Evolutionary conservation across 2,329 filamentous ascomycete species (phyloP).

Genomic region (Apiospora arundinis): DNA sequence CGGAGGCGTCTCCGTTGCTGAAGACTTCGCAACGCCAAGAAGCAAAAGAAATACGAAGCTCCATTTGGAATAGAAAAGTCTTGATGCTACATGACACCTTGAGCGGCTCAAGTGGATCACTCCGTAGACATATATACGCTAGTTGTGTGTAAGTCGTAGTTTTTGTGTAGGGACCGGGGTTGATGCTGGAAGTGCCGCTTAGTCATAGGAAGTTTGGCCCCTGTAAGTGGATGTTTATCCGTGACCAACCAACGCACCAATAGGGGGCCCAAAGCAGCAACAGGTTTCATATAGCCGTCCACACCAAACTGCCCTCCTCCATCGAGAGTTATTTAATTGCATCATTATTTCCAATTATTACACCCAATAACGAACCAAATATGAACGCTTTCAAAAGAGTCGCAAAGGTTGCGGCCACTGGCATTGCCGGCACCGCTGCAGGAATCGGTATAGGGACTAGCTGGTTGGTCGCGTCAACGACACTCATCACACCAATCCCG

Average conservation of each 20-base stretch:
- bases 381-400: slow-evolving; percentile 23
- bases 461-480: slow-evolving; percentile 27
- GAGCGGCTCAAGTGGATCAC: too few relatives aligned
- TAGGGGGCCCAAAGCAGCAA: neutral
- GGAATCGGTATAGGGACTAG: slow-evolving; percentile 12
- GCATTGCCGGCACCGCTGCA: slow-evolving; percentile 14
- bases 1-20: too few relatives aligned
- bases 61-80: too few relatives aligned
- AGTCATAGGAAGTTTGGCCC: neutral
- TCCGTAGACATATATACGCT: too few relatives aligned
- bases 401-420: slow-evolving; percentile 1
- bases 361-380: neutral
- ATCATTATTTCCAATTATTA: neutral
- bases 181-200: neutral
- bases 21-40: too few relatives aligned
- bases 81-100: too few relatives aligned
- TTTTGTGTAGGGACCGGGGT: too few relatives aligned
- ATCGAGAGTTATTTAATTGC: neutral
- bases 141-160: too few relatives aligned
- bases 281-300: neutral
- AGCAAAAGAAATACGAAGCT: too few relatives aligned
- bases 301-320: too few relatives aligned
- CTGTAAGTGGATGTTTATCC: neutral
- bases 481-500: slow-evolving; percentile 26
- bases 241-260: neutral